These are phyloP conservation scores for Angophora floribunda DNA, from an alignment of 345 rosid species.

Conservation along the genomic window DNA sequence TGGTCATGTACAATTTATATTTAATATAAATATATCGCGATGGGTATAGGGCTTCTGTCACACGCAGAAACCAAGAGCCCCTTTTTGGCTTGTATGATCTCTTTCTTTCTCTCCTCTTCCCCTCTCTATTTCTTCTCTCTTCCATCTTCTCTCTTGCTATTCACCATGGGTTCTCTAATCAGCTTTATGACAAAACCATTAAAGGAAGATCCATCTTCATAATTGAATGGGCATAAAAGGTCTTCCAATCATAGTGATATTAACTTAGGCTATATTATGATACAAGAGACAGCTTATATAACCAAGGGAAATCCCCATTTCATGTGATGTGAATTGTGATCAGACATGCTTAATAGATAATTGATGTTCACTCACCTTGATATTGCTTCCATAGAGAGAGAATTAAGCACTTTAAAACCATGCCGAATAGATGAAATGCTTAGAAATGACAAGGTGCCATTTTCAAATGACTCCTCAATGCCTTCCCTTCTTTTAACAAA, in stretches of 20 bases:
- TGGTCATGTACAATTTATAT: no score
- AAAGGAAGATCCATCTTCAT: background rate
- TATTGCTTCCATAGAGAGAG: conserved; percentile 58
- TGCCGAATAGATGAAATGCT: conserved; percentile 75
- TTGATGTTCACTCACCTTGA: conserved; percentile 30
- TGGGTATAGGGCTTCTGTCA: no score
- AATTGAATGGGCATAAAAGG: background rate
- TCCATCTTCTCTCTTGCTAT: no score
- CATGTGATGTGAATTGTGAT: background rate
- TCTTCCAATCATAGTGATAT: background rate
- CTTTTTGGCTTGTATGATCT: no score
- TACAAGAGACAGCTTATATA: background rate
- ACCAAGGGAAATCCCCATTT: background rate
- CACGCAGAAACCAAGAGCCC: no score
- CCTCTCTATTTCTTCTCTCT: no score
- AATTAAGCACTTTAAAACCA: conserved; percentile 71
- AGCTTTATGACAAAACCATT: background rate
- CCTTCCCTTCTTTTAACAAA: conserved; percentile 86
- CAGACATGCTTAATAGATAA: background rate
- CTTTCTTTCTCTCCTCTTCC: no score
- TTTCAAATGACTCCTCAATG: conserved; percentile 84
- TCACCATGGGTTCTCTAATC: no score
- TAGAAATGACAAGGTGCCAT: conserved; percentile 82
- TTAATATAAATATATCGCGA: no score
- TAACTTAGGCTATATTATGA: background rate